phyloP scores from a whole-genome alignment of 805 yeast genomes.

The Ogataea saltuana region DNA sequence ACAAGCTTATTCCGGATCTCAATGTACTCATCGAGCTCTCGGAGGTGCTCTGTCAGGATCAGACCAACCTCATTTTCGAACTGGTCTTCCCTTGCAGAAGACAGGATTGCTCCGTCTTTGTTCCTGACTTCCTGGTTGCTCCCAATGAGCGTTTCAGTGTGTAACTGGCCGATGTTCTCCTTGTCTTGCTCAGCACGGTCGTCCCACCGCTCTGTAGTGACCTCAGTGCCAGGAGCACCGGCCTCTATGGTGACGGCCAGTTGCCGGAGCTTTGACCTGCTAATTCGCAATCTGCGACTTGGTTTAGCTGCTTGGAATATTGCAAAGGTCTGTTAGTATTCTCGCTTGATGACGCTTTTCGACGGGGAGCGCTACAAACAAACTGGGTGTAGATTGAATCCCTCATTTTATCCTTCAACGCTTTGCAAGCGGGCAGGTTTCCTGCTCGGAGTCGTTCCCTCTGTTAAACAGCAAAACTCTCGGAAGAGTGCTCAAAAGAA shows the following conservation, averaged over 20 bases:
- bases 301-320: not conserved
- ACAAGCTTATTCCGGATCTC: constrained; percentile 1
- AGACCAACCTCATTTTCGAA: too few species aligned
- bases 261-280: constrained; percentile 6
- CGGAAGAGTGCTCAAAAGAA: too few species aligned
- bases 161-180: not conserved
- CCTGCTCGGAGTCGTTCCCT: too few species aligned
- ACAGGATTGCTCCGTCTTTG: too few species aligned
- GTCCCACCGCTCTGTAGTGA: not conserved
- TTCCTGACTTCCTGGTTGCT: too few species aligned
- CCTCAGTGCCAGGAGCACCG: not conserved
- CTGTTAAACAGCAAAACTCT: too few species aligned
- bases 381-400: not conserved
- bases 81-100: too few species aligned
- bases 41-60: too few species aligned
- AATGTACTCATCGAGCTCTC: not conserved
- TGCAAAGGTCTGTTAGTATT: not conserved
- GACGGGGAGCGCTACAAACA: constrained; percentile 6
- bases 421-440: too few species aligned
- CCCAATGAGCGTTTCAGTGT: too few species aligned
- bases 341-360: not conserved
- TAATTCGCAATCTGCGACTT: constrained; percentile 4
- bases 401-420: too few species aligned
- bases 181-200: too few species aligned
- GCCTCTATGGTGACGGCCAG: constrained; percentile 4